These are phyloP conservation scores for Sordaria brevicollis DNA, from an alignment of 495 filamentous ascomycete species.

Conservation along the genomic window DNA sequence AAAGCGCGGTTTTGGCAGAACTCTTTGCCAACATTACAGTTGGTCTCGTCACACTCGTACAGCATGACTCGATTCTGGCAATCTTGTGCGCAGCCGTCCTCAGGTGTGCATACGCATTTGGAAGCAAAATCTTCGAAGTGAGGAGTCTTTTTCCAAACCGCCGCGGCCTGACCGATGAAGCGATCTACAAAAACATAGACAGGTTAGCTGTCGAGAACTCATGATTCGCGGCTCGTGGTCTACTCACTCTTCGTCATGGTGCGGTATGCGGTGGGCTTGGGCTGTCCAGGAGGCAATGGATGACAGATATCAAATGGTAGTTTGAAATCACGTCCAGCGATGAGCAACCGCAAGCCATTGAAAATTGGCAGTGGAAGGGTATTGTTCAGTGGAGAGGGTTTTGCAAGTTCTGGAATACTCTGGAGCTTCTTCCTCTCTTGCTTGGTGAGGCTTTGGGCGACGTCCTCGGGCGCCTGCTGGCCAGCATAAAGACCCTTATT, in stretches of 20 bases:
- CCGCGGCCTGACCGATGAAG: conserved; percentile 81
- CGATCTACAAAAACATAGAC: conserved; percentile 48
- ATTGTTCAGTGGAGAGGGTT: conserved; percentile 28
- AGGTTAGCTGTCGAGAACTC: conserved; percentile 1
- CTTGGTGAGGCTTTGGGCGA: conserved; percentile 44
- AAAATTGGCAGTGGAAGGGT: conserved; percentile 34
- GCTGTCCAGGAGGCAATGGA: conserved; percentile 72
- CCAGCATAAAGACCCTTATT: conserved; percentile 82
- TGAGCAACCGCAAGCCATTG: conserved; percentile 43
- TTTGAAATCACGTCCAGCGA: conserved; percentile 66
- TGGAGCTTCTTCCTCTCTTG: conserved; percentile 54
- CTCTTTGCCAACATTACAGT: conserved; percentile 63
- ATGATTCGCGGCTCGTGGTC: background rate
- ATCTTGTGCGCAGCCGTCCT: conserved; percentile 73
- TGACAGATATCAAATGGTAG: conserved; percentile 84
- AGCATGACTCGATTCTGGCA: conserved; percentile 95
- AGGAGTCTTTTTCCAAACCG: conserved; percentile 72
- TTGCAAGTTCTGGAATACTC: conserved; percentile 38
- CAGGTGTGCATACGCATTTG: conserved; percentile 67
- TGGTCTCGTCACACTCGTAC: conserved; percentile 88
- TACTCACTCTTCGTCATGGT: conserved; percentile 74
- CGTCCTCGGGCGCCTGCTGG: conserved; percentile 52
- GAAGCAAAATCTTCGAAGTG: conserved; percentile 60
- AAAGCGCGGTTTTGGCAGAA: conserved; percentile 82
- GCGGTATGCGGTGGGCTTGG: conserved; percentile 82